Evolutionary conservation across 2,329 filamentous ascomycete species (phyloP).

Genomic region (Thyridium curvatum): DNA sequence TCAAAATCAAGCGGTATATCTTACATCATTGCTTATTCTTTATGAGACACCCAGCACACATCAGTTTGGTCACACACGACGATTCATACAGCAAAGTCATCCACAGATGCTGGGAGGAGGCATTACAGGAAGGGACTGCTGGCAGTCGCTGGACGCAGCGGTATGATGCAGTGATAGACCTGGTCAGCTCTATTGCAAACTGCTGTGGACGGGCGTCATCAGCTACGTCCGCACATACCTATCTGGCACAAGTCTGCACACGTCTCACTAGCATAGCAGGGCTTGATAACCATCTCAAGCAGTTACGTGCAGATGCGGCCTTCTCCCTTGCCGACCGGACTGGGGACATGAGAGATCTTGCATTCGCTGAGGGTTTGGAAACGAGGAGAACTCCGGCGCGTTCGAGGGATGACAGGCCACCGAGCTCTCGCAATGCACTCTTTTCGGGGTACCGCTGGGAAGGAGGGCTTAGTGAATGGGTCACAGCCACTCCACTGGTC

Average conservation of each 20-base stretch:
- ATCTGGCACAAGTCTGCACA: constrained; percentile 33
- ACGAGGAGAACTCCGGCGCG: not conserved
- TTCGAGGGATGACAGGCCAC: not conserved
- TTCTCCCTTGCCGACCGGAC: constrained; percentile 47
- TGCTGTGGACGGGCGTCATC: constrained; percentile 35
- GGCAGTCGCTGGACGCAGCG: constrained; percentile 10
- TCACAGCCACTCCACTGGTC: constrained; percentile 12
- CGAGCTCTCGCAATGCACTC: not conserved
- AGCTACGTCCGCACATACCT: constrained; percentile 26
- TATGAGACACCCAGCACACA: not conserved
- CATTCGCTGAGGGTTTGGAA: constrained; percentile 42
- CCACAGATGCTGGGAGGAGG: not conserved
- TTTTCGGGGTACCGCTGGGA: constrained; percentile 25
- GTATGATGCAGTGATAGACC: constrained; percentile 25
- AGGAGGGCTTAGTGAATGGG: constrained; percentile 30
- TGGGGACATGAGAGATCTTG: constrained; percentile 45
- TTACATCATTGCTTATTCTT: too few relatives aligned
- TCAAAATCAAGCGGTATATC: too few relatives aligned
- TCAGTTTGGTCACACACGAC: too few relatives aligned
- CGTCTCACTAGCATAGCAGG: constrained; percentile 28
- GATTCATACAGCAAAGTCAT: too few relatives aligned
- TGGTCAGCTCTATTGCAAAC: constrained; percentile 40
- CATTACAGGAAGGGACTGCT: too few relatives aligned
- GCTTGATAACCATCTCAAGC: constrained; percentile 22
- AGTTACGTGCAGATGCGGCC: constrained; percentile 38